phyloP scores from a whole-genome alignment of 2,329 filamentous ascomycete species.

The Talaromyces sp. region DNA sequence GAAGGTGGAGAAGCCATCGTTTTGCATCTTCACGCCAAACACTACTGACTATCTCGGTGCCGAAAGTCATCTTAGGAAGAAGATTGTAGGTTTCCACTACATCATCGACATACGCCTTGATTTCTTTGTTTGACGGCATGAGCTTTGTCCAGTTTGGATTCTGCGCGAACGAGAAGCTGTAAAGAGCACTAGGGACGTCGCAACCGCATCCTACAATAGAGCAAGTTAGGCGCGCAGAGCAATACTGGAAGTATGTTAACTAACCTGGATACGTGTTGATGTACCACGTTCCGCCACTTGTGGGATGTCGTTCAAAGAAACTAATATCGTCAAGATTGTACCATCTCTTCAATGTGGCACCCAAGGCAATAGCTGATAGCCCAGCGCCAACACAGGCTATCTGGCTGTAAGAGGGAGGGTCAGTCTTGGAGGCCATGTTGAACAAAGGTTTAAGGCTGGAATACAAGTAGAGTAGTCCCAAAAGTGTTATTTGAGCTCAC shows the following conservation, averaged over 20 bases:
- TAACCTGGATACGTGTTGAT: constrained; percentile 55
- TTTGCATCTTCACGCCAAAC: constrained; percentile 49
- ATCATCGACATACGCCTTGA: constrained; percentile 46
- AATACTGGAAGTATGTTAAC: neutral
- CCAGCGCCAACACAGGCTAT: constrained; percentile 51
- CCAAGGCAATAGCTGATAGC: constrained; percentile 57
- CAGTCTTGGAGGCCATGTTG: neutral
- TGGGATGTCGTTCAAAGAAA: constrained; percentile 55
- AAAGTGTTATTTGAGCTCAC: no score
- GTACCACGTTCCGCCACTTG: constrained; percentile 60
- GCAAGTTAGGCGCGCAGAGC: constrained; percentile 4
- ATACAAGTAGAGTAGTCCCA: no score
- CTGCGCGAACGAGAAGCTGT: constrained; percentile 52
- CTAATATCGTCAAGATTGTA: constrained; percentile 54
- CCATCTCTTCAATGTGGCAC: constrained; percentile 53
- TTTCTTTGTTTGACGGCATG: constrained; percentile 46
- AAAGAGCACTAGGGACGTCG: constrained; percentile 50
- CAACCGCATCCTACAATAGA: constrained; percentile 45
- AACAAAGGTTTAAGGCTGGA: no score
- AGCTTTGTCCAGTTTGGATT: constrained; percentile 49
- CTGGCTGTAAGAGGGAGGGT: constrained; percentile 20
- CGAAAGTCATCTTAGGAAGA: neutral
- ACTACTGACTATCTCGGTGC: constrained; percentile 11
- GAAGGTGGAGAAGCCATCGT: constrained; percentile 40
- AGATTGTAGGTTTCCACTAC: constrained; percentile 32